Base-by-base conservation (phyloP, 2,329 filamentous ascomycete genomes). In the Trichoderma atroviride region DNA sequence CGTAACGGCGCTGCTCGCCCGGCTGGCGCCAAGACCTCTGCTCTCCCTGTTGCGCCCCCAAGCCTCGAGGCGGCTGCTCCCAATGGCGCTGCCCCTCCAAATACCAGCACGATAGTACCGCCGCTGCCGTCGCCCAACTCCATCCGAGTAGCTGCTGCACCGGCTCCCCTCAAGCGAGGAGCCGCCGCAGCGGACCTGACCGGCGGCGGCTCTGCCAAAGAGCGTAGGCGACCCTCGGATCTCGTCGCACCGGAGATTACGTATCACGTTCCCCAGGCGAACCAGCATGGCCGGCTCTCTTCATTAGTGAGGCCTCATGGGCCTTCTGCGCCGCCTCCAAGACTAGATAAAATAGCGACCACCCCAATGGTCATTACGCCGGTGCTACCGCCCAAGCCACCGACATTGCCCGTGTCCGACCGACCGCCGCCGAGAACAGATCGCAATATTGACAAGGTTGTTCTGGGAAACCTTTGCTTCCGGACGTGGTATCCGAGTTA, bases 401-500 rank as follows among this genome's bases (percentile, higher is more conserved):
- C 77, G 7, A 71, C 72, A 14, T 65, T 74, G 11, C 68, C 75
- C 2, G 74, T 74, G 11, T 72, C 74, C 16, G 74, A 78, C 43
- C 80, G 78, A 33, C 75, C 79, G 0, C 79, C 81, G 6, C 81
- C 79, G 1, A 79, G 80, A 43, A 77, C 84, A 11, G 89, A 91
- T 74, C 91, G 92, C 69, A 97, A 96, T 78, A 91, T 97, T 73
- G 89, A 93, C 76, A 92, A 93, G 77, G 92, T 97, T 63, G 90
- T 97, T 67, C 85, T 97, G 71, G 95, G 94, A 5, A 89, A 94
- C 75, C 85, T 96, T 37, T 89, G 90, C 75, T 96, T 97, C 82
- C 89, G 90, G 74, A 92, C 94, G 3, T 97, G 94, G 94, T 97
- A 96, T 79, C 93, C 94, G 9, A 96, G 93, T 19, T 96, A 94